These are phyloP conservation scores for Ogataea naganishii DNA, from an alignment of 805 yeast species.

Conservation along the genomic window DNA sequence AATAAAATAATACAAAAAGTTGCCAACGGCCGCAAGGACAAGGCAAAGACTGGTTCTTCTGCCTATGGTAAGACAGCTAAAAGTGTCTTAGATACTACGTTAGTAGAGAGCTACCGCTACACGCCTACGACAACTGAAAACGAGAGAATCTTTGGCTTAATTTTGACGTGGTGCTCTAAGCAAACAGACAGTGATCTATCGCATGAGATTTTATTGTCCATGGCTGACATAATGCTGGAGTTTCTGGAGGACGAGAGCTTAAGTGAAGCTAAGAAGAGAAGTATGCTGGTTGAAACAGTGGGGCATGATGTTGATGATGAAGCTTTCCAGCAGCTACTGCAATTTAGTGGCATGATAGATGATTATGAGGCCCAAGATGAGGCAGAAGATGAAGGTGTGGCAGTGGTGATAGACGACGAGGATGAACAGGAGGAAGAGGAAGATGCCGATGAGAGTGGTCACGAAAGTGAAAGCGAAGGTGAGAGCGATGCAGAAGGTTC, in stretches of 20 bases:
- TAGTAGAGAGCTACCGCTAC: conserved; percentile 46
- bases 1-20: conserved; percentile 11
- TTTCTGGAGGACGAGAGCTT: conserved; percentile 38
- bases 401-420: conserved; percentile 16
- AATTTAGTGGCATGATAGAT: conserved; percentile 36
- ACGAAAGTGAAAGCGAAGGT: conserved; percentile 21
- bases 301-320: conserved; percentile 30
- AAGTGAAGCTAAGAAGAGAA: conserved; percentile 35
- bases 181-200: conserved; percentile 64
- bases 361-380: conserved; percentile 46
- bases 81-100: conserved; percentile 25
- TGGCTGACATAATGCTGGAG: conserved; percentile 58
- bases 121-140: conserved; percentile 53
- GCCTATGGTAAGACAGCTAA: conserved; percentile 6
- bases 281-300: conserved; percentile 44
- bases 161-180: conserved; percentile 51
- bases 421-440: conserved; percentile 20
- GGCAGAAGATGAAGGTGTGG: conserved; percentile 14
- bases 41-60: conserved; percentile 5
- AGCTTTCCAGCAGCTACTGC: conserved; percentile 36
- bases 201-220: conserved; percentile 61
- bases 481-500: conserved; percentile 17
- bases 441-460: conserved; percentile 16
- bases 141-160: conserved; percentile 39
- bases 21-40: conserved; percentile 1